Conservation (phyloP, 495 filamentous ascomycete genomes). For the Aspergillus avenaceus region DNA sequence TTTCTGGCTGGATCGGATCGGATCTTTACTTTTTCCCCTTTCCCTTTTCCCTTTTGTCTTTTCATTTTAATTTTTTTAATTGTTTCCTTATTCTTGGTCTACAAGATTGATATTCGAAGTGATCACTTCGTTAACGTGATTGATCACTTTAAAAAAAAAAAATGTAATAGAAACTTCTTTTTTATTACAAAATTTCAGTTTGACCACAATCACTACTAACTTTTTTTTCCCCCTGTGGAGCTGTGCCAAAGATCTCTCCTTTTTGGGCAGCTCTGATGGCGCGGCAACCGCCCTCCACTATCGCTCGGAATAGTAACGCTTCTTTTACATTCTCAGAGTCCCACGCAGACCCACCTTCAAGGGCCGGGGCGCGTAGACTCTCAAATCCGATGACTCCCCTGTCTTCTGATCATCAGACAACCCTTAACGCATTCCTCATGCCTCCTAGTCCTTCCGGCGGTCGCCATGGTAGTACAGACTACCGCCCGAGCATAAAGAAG, state of each 20-base stretch:
- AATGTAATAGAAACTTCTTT: too few species aligned
- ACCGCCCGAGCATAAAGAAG: slow-evolving; percentile 75
- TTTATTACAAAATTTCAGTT: too few species aligned
- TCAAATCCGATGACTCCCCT: slow-evolving; percentile 25
- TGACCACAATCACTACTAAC: too few species aligned
- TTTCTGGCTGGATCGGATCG: too few species aligned
- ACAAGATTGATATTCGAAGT: too few species aligned
- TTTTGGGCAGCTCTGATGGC: slow-evolving; percentile 17
- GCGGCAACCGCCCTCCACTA: slow-evolving; percentile 25
- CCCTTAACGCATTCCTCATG: slow-evolving; percentile 76
- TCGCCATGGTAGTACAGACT: slow-evolving; percentile 59
- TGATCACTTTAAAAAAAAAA: too few species aligned
- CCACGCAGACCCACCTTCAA: slow-evolving; percentile 36
- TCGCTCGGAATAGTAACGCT: slow-evolving; percentile 16
- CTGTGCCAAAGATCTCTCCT: not conserved
- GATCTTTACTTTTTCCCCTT: not conserved
- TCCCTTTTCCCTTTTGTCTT: not conserved
- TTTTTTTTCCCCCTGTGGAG: not conserved
- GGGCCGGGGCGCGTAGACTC: slow-evolving; percentile 25
- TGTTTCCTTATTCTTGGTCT: too few species aligned
- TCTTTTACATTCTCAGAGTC: slow-evolving; percentile 17
- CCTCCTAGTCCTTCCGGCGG: slow-evolving; percentile 67
- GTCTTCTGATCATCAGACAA: slow-evolving; percentile 27
- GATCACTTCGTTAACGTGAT: too few species aligned
- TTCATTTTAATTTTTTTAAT: not conserved